Conservation (phyloP, 441 rosid genomes). For the Syzygium malaccense region DNA sequence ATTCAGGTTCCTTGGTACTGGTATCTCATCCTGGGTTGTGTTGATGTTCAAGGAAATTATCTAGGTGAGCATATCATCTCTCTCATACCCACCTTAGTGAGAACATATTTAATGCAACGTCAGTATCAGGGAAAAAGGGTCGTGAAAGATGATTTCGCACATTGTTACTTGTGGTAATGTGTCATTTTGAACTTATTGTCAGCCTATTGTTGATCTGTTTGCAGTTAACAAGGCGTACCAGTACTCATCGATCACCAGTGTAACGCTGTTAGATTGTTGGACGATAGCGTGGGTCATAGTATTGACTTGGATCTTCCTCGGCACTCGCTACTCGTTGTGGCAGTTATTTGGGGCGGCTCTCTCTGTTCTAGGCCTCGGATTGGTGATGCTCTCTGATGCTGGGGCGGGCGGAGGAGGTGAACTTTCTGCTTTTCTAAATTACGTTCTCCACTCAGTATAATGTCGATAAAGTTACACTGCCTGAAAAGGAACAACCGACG, state of each 20-base stretch:
- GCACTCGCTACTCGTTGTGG: constrained; percentile 44
- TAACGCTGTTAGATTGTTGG: constrained; percentile 51
- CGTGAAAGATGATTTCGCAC: background rate
- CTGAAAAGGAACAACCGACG: background rate
- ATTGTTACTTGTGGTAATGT: background rate
- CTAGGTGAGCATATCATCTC: constrained; percentile 25
- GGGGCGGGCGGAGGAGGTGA: constrained; percentile 56
- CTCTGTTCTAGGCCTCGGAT: constrained; percentile 47
- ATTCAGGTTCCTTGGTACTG: constrained; percentile 62
- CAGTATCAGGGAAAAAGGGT: background rate
- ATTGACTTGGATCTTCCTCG: constrained; percentile 44
- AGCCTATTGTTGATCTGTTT: background rate
- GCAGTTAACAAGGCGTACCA: constrained; percentile 58
- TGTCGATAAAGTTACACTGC: background rate
- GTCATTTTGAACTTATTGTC: background rate
- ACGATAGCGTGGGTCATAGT: constrained; percentile 48
- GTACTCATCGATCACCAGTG: constrained; percentile 59
- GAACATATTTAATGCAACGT: background rate
- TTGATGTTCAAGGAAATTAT: constrained; percentile 57
- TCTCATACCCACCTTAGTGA: background rate
- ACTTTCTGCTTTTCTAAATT: background rate
- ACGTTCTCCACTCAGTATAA: background rate
- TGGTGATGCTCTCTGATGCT: constrained; percentile 51
- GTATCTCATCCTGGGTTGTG: constrained; percentile 49
- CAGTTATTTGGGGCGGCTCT: constrained; percentile 46